Base-by-base conservation (phyloP, 371 early-diverging fungal genomes). In the Massospora cicadina region DNA sequence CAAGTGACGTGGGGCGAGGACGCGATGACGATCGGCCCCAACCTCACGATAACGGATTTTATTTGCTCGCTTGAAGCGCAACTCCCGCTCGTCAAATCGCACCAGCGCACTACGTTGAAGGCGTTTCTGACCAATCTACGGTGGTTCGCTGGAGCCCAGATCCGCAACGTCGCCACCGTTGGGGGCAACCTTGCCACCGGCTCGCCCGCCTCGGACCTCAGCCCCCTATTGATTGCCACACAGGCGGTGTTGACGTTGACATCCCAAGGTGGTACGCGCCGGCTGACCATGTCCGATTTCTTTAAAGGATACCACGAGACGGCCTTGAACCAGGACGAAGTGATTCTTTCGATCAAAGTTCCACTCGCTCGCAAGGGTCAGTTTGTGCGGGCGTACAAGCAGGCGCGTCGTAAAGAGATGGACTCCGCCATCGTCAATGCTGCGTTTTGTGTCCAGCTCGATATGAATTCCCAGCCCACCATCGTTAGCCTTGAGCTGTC, bases 171-270 rank as follows among this genome's bases (percentile, higher is more conserved):
- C 1, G 86, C 87, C 13, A 82, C 84, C 0, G 72, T 87, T 54
- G 90, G 83, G 25, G 90, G 90, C 27, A 89, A 88, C 71, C 81
- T 88, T 55, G 82, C 77, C 24, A 88, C 90, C 2, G 90, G 88
- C 13, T 81, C 81, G 33, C 88, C 90, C 17, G 87, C 87, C 59
- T 86, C 87, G 21, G 88, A 88, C 67, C 72, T 89, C 60, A 89
- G 87, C 72, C 90, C 90, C 1, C 83, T 87, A 55, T 80, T 84
- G 43, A 73, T 88, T 12, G 83, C 87, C 21, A 69, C 81, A 58
- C 75, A 75, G 62, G 81, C 87, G 0, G 65, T 66, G 0, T 75
- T 85, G 64, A 79, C 76, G 26, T 75, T 87, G 28, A 66, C 71
- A 1, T 71, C 74, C 0, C 68, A 66, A 1, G 75, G 74, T 26